A percentile compares a stretch with the other conserved stretches of the same genome.
Evolutionary conservation across 2,329 filamentous ascomycete species (phyloP).

Genomic region (Fusarium staphyleae): DNA sequence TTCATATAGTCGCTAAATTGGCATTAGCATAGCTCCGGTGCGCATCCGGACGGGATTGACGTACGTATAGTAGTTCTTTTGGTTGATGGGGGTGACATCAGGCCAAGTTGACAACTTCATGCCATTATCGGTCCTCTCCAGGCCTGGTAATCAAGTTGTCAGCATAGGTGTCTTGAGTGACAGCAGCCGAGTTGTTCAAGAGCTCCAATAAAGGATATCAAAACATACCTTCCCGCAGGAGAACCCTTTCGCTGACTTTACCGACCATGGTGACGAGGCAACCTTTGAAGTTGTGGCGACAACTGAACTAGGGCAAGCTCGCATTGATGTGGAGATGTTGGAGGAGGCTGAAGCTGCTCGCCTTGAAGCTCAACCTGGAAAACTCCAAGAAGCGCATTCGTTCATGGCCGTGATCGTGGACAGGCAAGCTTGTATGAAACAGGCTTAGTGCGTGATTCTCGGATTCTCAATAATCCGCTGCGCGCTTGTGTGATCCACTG

Average conservation of each 20-base stretch:
- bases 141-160: constrained; percentile 62
- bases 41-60: not conserved
- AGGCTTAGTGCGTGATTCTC: constrained; percentile 16
- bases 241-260: constrained; percentile 70
- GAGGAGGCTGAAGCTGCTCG: constrained; percentile 25
- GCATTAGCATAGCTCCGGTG: constrained; percentile 23
- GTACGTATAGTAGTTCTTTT: constrained; percentile 99
- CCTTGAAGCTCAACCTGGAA: constrained; percentile 35
- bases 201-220: constrained; percentile 12
- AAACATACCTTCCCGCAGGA: constrained; percentile 64
- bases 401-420: constrained; percentile 30
- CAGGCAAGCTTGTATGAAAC: constrained; percentile 18
- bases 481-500: no score
- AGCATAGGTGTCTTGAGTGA: constrained; percentile 32
- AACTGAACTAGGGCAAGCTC: constrained; percentile 25
- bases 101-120: constrained; percentile 97
- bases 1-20: constrained; percentile 88
- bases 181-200: constrained; percentile 11
- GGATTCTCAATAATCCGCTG: constrained; percentile 30
- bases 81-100: constrained; percentile 91
- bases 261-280: constrained; percentile 59
- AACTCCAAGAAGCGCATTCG: constrained; percentile 39
- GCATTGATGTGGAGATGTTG: constrained; percentile 32
- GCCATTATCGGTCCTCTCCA: constrained; percentile 97
- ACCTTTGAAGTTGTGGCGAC: constrained; percentile 23